Evolutionary conservation across 306 rosid genomes (phyloP).

Genomic region (Oemleria cerasiformis): DNA sequence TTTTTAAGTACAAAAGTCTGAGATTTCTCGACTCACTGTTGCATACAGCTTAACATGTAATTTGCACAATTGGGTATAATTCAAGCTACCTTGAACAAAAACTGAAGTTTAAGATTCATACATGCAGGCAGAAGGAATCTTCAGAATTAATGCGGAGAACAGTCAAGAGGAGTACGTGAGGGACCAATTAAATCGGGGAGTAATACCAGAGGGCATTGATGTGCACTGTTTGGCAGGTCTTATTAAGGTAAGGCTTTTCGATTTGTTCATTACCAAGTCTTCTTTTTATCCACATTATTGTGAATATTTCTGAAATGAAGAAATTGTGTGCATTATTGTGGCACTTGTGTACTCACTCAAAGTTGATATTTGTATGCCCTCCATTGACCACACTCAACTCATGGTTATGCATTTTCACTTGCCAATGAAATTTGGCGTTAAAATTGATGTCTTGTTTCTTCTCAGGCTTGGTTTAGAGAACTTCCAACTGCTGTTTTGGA

Average conservation of each 20-base stretch:
- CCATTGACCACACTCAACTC: neutral
- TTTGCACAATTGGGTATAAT: neutral
- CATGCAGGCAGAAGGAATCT: conserved; percentile 94
- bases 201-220: conserved; percentile 72
- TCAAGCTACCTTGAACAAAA: conserved; percentile 17
- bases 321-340: too few relatives aligned
- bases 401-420: neutral
- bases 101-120: conserved; percentile 20
- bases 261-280: neutral
- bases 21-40: neutral
- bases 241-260: conserved; percentile 59
- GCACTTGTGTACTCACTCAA: too few relatives aligned
- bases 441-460: conserved; percentile 25
- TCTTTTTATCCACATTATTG: neutral
- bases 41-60: neutral
- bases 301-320: neutral
- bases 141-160: conserved; percentile 89
- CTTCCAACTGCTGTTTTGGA: conserved; percentile 89
- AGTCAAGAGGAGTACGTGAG: conserved; percentile 90
- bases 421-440: conserved; percentile 12
- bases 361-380: neutral
- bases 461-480: conserved; percentile 97
- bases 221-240: conserved; percentile 97
- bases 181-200: conserved; percentile 84
- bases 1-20: neutral